Conservation (phyloP, 192 early-diverging fungal species). For the Gonapodya prolifera region DNA sequence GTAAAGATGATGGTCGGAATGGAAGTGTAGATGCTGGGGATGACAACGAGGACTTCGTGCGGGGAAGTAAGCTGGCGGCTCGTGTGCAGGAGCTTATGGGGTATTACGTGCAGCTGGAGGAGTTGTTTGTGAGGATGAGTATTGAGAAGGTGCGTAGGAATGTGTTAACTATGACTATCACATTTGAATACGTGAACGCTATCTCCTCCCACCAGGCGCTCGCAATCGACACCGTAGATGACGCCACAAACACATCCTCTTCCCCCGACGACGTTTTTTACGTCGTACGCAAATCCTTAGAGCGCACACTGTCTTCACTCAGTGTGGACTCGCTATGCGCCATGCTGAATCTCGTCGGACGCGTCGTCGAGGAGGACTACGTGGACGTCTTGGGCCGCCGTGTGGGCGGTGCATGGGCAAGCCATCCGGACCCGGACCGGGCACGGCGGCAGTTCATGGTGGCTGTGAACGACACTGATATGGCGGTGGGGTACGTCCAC, state of each 20-base stretch:
- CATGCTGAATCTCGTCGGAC: constrained; percentile 51
- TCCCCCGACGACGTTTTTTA: constrained; percentile 93
- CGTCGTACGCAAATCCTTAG: constrained; percentile 63
- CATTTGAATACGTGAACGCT: too few species aligned
- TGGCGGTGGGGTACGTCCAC: constrained; percentile 65
- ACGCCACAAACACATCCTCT: constrained; percentile 24
- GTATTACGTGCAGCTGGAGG: background rate
- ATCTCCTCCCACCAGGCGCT: too few species aligned
- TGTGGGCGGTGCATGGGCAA: background rate
- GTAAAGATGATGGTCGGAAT: too few species aligned
- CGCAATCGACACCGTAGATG: constrained; percentile 27
- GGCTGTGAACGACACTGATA: constrained; percentile 78
- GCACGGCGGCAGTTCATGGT: constrained; percentile 20
- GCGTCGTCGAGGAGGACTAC: constrained; percentile 56
- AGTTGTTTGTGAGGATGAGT: background rate
- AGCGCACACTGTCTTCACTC: constrained; percentile 58
- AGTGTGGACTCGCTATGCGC: constrained; percentile 55
- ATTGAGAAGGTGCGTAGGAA: constrained; percentile 4
- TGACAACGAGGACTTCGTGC: background rate
- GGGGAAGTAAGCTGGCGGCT: background rate
- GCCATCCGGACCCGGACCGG: background rate
- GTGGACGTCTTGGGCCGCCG: constrained; percentile 29
- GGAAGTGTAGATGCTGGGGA: too few species aligned
- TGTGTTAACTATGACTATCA: too few species aligned
- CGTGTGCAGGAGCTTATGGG: constrained; percentile 4